These are phyloP conservation scores for Polyporus arcularius DNA, from an alignment of 768 basidiomycete species.

Conservation along the genomic window DNA sequence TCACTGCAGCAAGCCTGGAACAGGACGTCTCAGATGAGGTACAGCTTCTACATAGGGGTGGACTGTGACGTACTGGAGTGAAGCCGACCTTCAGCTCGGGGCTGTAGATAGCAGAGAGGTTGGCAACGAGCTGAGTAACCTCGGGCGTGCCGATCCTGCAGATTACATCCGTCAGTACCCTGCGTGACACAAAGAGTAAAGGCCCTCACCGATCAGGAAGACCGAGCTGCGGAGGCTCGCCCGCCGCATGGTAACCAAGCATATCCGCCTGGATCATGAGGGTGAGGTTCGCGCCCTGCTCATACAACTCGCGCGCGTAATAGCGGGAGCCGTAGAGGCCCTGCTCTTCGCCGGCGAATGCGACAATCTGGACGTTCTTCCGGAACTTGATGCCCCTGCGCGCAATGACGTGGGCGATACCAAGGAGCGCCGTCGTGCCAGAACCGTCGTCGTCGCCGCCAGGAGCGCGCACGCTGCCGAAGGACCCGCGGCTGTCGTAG, in stretches of 20 bases:
- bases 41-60: not conserved
- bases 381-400: constrained; percentile 68
- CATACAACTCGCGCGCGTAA: constrained; percentile 75
- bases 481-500: constrained; percentile 90
- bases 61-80: constrained; percentile 48
- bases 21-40: not conserved
- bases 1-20: constrained; percentile 85
- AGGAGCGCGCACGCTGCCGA: constrained; percentile 70
- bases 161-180: not conserved
- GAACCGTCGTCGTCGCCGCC: constrained; percentile 68
- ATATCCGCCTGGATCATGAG: constrained; percentile 93
- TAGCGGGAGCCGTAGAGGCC: constrained; percentile 77
- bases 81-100: constrained; percentile 74
- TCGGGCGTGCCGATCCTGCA: constrained; percentile 77
- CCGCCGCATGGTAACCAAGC: constrained; percentile 79
- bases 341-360: constrained; percentile 93
- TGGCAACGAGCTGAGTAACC: constrained; percentile 73
- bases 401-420: constrained; percentile 75
- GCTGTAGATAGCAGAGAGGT: constrained; percentile 77
- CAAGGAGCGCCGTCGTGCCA: constrained; percentile 71
- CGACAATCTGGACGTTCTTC: constrained; percentile 75
- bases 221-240: constrained; percentile 83
- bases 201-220: constrained; percentile 64
- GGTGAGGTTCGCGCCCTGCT: constrained; percentile 62
- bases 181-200: not conserved